Conservation (phyloP, 2,329 filamentous ascomycete species). For the Dendrostoma leiphaemia region DNA sequence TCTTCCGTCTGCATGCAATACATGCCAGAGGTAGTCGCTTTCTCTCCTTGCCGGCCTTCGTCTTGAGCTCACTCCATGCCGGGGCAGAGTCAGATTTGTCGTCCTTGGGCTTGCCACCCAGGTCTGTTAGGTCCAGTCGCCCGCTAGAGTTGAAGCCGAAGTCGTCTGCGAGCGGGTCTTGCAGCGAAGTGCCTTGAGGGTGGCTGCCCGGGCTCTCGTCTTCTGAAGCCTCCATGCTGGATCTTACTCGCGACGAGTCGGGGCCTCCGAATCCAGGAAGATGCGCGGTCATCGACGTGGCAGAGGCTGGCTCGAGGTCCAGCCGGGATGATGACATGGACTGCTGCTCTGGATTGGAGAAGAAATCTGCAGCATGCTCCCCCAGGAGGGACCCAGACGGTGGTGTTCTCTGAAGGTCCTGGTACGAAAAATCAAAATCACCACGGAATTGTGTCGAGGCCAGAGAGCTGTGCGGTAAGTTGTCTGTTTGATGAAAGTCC, state of each 20-base stretch:
- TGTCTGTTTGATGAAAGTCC: background rate
- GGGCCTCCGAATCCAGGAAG: slow-evolving; percentile 31
- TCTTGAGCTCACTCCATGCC: slow-evolving; percentile 80
- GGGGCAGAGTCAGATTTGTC: slow-evolving; percentile 59
- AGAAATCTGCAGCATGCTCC: slow-evolving; percentile 31
- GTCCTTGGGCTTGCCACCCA: slow-evolving; percentile 52
- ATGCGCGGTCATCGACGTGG: slow-evolving; percentile 34
- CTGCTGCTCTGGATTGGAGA: slow-evolving; percentile 27
- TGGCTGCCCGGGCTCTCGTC: slow-evolving; percentile 42
- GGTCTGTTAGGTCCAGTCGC: slow-evolving; percentile 55
- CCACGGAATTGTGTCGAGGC: slow-evolving; percentile 46
- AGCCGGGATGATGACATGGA: slow-evolving; percentile 34
- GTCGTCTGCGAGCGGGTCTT: slow-evolving; percentile 56
- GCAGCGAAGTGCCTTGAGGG: slow-evolving; percentile 44
- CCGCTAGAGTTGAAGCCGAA: slow-evolving; percentile 51
- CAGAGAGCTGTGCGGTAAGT: slow-evolving; percentile 33
- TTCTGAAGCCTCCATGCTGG: slow-evolving; percentile 42
- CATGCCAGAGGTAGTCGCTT: slow-evolving; percentile 91
- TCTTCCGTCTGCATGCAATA: slow-evolving; percentile 93
- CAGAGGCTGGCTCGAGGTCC: slow-evolving; percentile 34
- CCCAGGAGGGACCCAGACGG: slow-evolving; percentile 40
- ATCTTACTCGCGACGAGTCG: slow-evolving; percentile 13
- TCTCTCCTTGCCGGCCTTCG: slow-evolving; percentile 91
- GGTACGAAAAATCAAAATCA: slow-evolving; percentile 53
- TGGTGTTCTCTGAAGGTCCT: slow-evolving; percentile 39